These are phyloP conservation scores for Cladophialophora psammophila DNA, from an alignment of 2,329 filamentous ascomycete species.

Conservation along the genomic window DNA sequence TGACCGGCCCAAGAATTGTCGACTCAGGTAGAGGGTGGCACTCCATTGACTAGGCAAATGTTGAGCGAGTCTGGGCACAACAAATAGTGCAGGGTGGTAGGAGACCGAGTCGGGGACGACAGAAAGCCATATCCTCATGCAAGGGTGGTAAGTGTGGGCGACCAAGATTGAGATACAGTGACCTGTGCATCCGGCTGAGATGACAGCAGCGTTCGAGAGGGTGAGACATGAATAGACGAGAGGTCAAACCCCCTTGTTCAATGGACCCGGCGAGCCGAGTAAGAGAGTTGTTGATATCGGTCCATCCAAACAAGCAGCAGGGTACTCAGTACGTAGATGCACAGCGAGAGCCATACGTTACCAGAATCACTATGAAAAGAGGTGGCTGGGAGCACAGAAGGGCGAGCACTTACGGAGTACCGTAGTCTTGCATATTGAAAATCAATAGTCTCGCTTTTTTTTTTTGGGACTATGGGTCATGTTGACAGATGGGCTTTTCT, in stretches of 20 bases:
- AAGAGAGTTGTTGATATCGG: background rate
- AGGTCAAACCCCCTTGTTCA: background rate
- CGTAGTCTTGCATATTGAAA: constrained; percentile 8
- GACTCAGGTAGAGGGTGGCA: background rate
- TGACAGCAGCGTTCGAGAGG: background rate
- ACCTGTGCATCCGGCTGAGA: background rate
- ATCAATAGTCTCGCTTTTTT: background rate
- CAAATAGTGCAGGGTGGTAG: background rate
- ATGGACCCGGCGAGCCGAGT: background rate
- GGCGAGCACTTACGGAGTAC: constrained; percentile 8
- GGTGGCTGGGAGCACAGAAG: constrained; percentile 16
- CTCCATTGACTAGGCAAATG: background rate
- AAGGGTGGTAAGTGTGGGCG: background rate
- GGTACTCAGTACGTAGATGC: background rate
- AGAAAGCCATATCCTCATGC: constrained; percentile 8
- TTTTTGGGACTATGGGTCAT: background rate
- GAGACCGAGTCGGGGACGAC: background rate
- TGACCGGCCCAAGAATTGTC: background rate
- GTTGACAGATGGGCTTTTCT: background rate
- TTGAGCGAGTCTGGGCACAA: background rate
- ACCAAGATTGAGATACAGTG: constrained; percentile 1
- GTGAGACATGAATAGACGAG: constrained; percentile 4
- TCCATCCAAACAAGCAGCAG: background rate
- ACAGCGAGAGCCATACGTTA: background rate
- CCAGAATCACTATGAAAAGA: constrained; percentile 3